These are phyloP conservation scores for Cladophialophora exuberans DNA, from an alignment of 2,329 filamentous ascomycete species.

Conservation along the genomic window DNA sequence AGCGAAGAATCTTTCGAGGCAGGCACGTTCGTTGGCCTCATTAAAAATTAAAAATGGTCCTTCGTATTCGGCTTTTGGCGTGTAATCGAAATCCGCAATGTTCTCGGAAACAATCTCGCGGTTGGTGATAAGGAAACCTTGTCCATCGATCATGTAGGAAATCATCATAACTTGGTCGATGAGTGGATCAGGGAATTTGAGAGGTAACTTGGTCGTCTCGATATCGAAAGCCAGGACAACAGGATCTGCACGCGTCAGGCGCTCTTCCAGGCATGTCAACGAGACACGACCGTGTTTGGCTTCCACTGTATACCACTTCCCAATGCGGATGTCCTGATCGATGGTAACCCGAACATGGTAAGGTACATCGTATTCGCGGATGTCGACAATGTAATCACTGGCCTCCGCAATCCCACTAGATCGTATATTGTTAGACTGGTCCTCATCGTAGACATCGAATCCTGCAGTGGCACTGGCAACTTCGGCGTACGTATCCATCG, in stretches of 20 bases:
- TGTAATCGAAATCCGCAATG: slow-evolving; percentile 97
- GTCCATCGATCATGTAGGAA: slow-evolving; percentile 99
- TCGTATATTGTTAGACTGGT: slow-evolving; percentile 80
- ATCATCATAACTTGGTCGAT: slow-evolving; percentile 99
- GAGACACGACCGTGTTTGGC: slow-evolving; percentile 87
- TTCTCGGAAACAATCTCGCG: slow-evolving; percentile 97
- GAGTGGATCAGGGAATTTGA: slow-evolving; percentile 94
- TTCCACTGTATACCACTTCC: slow-evolving; percentile 96
- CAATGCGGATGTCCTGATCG: slow-evolving; percentile 92
- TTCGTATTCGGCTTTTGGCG: slow-evolving; percentile 92
- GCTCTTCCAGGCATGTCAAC: slow-evolving; percentile 83
- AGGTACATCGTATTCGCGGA: slow-evolving; percentile 97
- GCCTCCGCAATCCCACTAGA: slow-evolving; percentile 80
- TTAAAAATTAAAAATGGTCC: slow-evolving; percentile 98
- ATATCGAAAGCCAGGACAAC: slow-evolving; percentile 99
- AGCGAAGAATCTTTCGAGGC: slow-evolving; percentile 90
- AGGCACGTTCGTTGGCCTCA: slow-evolving; percentile 85
- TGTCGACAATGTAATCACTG: slow-evolving; percentile 97
- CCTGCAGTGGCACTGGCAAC: slow-evolving; percentile 80
- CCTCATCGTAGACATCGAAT: slow-evolving; percentile 94
- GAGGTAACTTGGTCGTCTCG: slow-evolving; percentile 90
- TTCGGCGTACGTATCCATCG: slow-evolving; percentile 98
- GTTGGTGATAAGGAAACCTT: slow-evolving; percentile 97
- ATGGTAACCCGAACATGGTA: slow-evolving; percentile 99
- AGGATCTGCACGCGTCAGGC: slow-evolving; percentile 86